Evolutionary conservation across 176 grass and related monocot species (phyloP).

Genomic region (Microstegium vimineum): DNA sequence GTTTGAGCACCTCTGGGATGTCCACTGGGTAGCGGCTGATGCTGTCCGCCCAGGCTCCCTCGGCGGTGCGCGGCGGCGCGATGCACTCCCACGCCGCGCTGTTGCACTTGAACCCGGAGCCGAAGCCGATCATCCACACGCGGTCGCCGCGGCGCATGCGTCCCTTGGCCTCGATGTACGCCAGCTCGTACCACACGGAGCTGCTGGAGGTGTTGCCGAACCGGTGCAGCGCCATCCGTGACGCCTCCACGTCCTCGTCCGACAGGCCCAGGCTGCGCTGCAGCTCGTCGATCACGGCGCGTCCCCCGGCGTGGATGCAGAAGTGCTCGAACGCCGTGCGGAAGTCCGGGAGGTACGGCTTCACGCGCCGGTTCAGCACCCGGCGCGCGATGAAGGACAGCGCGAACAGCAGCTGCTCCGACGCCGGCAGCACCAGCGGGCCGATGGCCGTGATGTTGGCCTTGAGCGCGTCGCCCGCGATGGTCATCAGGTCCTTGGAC

Average conservation of each 20-base stretch:
- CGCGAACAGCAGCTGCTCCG: conserved; percentile 77
- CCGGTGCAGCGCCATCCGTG: conserved; percentile 84
- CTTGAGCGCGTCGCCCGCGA: conserved; percentile 71
- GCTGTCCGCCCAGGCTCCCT: conserved; percentile 46
- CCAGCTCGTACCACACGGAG: conserved; percentile 95
- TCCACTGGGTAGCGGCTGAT: conserved; percentile 68
- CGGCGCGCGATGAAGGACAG: conserved; percentile 58
- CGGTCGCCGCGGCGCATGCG: conserved; percentile 54
- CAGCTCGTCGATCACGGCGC: conserved; percentile 93
- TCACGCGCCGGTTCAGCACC: conserved; percentile 39
- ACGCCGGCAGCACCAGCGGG: conserved; percentile 52
- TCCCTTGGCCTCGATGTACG: conserved; percentile 81
- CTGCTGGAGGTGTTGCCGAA: conserved; percentile 96
- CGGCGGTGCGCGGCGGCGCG: conserved; percentile 22
- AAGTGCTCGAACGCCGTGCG: conserved; percentile 91
- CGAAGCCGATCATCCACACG: conserved; percentile 86
- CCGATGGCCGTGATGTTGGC: conserved; percentile 79
- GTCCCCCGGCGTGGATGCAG: conserved; percentile 88
- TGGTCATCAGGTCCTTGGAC: conserved; percentile 70
- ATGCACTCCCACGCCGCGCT: conserved; percentile 84
- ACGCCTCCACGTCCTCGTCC: conserved; percentile 79
- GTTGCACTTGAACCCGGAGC: conserved; percentile 96
- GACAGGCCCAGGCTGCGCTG: conserved; percentile 74
- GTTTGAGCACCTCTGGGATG: conserved; percentile 71
- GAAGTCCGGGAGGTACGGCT: conserved; percentile 89